Conservation (phyloP, 2,329 filamentous ascomycete species). For the Fusarium sp. region DNA sequence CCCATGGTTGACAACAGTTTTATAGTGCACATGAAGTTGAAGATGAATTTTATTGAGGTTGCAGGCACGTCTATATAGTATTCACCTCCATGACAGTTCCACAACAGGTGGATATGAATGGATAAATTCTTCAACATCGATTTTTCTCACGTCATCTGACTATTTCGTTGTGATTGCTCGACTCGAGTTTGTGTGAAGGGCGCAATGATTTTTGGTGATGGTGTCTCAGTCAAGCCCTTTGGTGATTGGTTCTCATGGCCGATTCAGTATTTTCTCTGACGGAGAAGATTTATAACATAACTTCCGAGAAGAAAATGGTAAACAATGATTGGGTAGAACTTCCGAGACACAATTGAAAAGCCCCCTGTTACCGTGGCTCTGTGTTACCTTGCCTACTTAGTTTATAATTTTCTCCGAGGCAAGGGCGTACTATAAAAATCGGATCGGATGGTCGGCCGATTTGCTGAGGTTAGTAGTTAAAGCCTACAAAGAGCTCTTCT, state of each 20-base stretch:
- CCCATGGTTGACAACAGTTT: constrained; percentile 12
- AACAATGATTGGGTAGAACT: neutral
- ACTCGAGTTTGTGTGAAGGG: constrained; percentile 21
- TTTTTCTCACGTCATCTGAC: constrained; percentile 16
- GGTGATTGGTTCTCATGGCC: constrained; percentile 28
- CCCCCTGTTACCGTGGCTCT: neutral
- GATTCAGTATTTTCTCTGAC: constrained; percentile 12
- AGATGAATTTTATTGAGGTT: neutral
- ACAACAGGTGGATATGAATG: constrained; percentile 9
- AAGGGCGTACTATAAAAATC: neutral
- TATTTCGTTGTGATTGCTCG: constrained; percentile 3
- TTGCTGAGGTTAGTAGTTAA: neutral
- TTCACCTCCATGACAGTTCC: constrained; percentile 20
- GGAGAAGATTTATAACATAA: neutral
- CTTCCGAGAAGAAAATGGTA: neutral
- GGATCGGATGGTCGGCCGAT: neutral
- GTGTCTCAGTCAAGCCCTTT: constrained; percentile 2
- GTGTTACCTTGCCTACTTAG: neutral
- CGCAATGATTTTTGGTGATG: constrained; percentile 9
- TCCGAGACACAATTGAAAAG: neutral
- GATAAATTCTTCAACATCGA: neutral
- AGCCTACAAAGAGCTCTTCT: neutral
- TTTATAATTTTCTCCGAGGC: neutral
- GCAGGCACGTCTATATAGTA: constrained; percentile 6
- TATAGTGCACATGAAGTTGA: neutral